Evolutionary conservation across 352 stramenopile species (phyloP).

Genomic region (Hyaloperonospora arabidopsidis): DNA sequence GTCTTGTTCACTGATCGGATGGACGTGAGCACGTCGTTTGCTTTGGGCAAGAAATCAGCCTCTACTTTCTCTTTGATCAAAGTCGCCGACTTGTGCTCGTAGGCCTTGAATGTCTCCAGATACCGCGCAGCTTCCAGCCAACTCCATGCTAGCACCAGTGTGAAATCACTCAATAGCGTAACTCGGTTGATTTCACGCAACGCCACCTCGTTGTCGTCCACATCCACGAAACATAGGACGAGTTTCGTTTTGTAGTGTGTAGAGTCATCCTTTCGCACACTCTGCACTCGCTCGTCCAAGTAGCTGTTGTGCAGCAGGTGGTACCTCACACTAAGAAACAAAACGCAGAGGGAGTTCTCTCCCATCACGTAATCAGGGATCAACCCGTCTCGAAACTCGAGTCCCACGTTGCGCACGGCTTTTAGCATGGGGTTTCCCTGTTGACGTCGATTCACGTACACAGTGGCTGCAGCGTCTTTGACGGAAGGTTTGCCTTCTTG

Average conservation of each 20-base stretch:
- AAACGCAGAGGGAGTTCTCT: slow-evolving; percentile 72
- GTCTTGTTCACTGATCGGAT: slow-evolving; percentile 94
- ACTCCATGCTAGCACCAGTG: slow-evolving; percentile 91
- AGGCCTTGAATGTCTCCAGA: slow-evolving; percentile 93
- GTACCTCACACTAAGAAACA: slow-evolving; percentile 89
- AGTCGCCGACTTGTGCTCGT: slow-evolving; percentile 92
- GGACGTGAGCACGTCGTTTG: slow-evolving; percentile 86
- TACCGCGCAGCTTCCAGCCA: slow-evolving; percentile 92
- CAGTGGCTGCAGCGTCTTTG: slow-evolving; percentile 45
- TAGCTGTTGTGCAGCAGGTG: slow-evolving; percentile 87
- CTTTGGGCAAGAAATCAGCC: slow-evolving; percentile 84
- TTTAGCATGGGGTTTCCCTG: slow-evolving; percentile 91
- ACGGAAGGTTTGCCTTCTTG: slow-evolving; percentile 9
- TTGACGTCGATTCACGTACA: slow-evolving; percentile 82
- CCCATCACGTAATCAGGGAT: slow-evolving; percentile 92
- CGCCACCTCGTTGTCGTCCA: slow-evolving; percentile 90
- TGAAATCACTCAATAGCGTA: slow-evolving; percentile 87
- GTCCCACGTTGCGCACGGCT: slow-evolving; percentile 89
- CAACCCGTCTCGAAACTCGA: slow-evolving; percentile 86
- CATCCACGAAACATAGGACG: slow-evolving; percentile 93
- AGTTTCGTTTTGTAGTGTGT: slow-evolving; percentile 81
- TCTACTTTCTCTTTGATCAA: slow-evolving; percentile 93
- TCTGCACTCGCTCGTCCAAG: slow-evolving; percentile 85
- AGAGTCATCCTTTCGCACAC: slow-evolving; percentile 73
- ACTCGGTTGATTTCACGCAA: slow-evolving; percentile 92